phyloP scores from a whole-genome alignment of 192 early-diverging fungal species.

The Coemansia sp. region DNA sequence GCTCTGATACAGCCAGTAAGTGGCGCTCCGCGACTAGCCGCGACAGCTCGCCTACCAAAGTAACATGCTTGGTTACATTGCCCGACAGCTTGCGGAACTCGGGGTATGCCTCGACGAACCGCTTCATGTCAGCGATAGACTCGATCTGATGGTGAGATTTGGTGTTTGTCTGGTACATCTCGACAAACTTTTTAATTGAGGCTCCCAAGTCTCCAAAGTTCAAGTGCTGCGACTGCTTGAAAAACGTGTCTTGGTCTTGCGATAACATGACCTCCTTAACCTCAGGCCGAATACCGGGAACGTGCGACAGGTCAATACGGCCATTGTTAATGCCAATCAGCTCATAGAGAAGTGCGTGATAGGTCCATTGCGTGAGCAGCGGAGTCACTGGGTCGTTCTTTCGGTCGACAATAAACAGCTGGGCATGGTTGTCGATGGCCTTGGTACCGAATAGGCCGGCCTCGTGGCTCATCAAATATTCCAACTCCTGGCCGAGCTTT shows the following conservation, averaged over 20 bases:
- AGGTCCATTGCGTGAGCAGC: conserved; percentile 95
- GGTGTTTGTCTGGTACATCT: conserved; percentile 91
- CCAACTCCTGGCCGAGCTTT: conserved; percentile 73
- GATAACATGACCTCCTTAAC: conserved; percentile 91
- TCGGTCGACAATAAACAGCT: conserved; percentile 89
- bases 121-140: conserved; percentile 97
- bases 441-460: conserved; percentile 34
- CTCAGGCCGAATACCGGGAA: conserved; percentile 79
- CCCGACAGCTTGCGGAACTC: conserved; percentile 95
- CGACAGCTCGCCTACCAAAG: conserved; percentile 94
- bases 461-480: conserved; percentile 51
- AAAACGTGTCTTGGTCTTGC: conserved; percentile 90
- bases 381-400: conserved; percentile 96
- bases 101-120: conserved; percentile 98
- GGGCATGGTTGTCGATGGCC: conserved; percentile 73
- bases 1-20: conserved; percentile 83
- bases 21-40: conserved; percentile 70
- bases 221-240: conserved; percentile 83
- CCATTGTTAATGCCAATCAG: conserved; percentile 91
- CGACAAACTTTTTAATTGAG: conserved; percentile 92
- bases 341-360: conserved; percentile 98
- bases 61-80: conserved; percentile 98
- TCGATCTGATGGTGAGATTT: conserved; percentile 90
- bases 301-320: conserved; percentile 84
- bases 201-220: conserved; percentile 94